A percentile compares a stretch with the other conserved stretches of the same genome.
These are phyloP conservation scores for Leptomonas pyrrhocoris DNA, from an alignment of 208 protist species.

Conservation along the genomic window DNA sequence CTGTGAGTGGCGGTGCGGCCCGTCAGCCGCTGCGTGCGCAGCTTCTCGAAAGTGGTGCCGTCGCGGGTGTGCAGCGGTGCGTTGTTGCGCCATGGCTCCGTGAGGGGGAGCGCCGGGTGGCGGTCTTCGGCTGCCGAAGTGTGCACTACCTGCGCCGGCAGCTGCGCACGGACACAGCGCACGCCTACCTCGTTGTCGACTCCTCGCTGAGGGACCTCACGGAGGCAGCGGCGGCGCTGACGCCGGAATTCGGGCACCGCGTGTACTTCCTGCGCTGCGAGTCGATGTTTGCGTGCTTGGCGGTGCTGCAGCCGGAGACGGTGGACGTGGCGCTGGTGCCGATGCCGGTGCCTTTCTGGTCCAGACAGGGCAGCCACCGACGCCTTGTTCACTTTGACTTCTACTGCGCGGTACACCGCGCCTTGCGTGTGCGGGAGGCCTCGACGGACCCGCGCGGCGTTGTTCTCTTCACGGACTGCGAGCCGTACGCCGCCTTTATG, in stretches of 20 bases:
- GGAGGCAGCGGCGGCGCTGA: slow-evolving; percentile 35
- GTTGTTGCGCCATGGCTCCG: slow-evolving; percentile 37
- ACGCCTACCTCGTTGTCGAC: slow-evolving; percentile 70
- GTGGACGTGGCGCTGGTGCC: slow-evolving; percentile 71
- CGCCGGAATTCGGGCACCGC: slow-evolving; percentile 21
- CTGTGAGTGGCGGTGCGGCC: slow-evolving; percentile 45
- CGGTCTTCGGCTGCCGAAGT: slow-evolving; percentile 72
- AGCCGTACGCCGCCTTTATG: slow-evolving; percentile 80
- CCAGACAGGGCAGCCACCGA: slow-evolving; percentile 60
- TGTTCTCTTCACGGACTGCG: slow-evolving; percentile 77
- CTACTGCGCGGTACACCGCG: slow-evolving; percentile 56
- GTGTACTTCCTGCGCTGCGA: slow-evolving; percentile 78
- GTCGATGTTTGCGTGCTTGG: slow-evolving; percentile 67
- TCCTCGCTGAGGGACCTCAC: slow-evolving; percentile 54
- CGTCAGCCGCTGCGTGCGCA: slow-evolving; percentile 41
- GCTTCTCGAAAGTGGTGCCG: slow-evolving; percentile 26
- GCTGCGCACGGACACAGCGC: slow-evolving; percentile 31
- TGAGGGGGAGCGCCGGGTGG: slow-evolving; percentile 27
- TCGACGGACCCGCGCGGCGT: slow-evolving; percentile 68
- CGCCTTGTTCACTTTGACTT: slow-evolving; percentile 77
- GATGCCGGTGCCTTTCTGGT: slow-evolving; percentile 80
- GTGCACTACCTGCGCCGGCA: slow-evolving; percentile 58
- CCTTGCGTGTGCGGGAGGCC: slow-evolving; percentile 34
- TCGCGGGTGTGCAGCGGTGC: slow-evolving; percentile 19
- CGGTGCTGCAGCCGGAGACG: slow-evolving; percentile 40